A percentile compares a stretch with the other conserved stretches of the same genome.
phyloP scores from a whole-genome alignment of 1,284 basidiomycete genomes.

The Puccinia horiana region DNA sequence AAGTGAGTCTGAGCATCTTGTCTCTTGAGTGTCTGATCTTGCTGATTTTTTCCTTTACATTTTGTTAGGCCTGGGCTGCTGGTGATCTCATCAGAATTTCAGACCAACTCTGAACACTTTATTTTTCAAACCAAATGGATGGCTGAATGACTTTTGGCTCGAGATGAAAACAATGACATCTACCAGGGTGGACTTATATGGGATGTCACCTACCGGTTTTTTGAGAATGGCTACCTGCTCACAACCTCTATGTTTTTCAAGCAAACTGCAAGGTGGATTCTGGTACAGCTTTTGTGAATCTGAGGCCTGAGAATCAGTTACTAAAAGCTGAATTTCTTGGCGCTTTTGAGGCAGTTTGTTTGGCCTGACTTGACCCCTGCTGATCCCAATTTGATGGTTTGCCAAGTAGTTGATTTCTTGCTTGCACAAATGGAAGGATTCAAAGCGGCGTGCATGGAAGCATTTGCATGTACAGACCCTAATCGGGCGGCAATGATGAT shows the following conservation, averaged over 20 bases:
- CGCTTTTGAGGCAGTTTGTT: too few species aligned
- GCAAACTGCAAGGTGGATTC: background rate
- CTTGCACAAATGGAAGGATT: too few species aligned
- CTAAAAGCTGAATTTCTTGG: too few species aligned
- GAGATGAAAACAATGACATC: background rate
- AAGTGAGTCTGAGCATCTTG: too few species aligned
- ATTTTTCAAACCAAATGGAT: too few species aligned
- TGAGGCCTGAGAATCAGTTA: too few species aligned
- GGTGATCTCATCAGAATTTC: background rate
- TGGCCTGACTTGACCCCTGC: too few species aligned
- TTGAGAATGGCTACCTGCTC: too few species aligned
- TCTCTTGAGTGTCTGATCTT: too few species aligned
- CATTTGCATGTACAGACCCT: background rate
- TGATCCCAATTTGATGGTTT: too few species aligned
- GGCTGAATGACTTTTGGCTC: background rate
- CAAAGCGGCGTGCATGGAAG: conserved; percentile 6
- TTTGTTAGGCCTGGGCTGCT: background rate
- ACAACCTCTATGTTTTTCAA: background rate
- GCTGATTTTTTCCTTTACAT: background rate
- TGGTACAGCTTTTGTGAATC: background rate
- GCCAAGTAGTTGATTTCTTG: too few species aligned
- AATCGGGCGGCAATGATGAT: background rate
- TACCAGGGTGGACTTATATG: background rate
- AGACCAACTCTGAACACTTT: background rate
- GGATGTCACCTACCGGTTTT: background rate